Evolutionary conservation across 1,284 basidiomycete species (phyloP).

Genomic region (Papiliotrema nemorosa): DNA sequence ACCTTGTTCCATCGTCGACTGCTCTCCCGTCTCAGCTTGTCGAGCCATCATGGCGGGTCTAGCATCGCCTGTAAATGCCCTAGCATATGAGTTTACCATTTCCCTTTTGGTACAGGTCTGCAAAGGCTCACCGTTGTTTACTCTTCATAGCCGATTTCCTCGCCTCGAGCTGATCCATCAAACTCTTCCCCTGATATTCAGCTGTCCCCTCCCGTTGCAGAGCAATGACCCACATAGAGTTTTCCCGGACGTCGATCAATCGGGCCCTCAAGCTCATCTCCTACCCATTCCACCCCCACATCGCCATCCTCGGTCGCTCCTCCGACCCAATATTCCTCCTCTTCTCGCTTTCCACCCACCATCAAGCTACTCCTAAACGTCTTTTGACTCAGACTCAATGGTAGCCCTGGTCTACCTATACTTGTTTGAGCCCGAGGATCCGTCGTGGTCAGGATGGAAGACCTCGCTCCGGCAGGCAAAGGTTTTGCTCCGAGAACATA

Average conservation of each 20-base stretch:
- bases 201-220: background rate
- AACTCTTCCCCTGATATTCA: slow-evolving; percentile 30
- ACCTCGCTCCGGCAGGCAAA: slow-evolving; percentile 39
- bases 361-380: slow-evolving; percentile 40
- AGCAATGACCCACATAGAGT: slow-evolving; percentile 33
- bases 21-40: background rate
- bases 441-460: slow-evolving; percentile 23
- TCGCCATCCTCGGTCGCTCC: slow-evolving; percentile 20
- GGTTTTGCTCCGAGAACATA: slow-evolving; percentile 44
- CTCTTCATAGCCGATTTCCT: slow-evolving; percentile 38
- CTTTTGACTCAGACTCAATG: slow-evolving; percentile 33
- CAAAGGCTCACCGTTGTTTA: slow-evolving; percentile 34
- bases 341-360: slow-evolving; percentile 30
- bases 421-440: no score
- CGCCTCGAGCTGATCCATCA: slow-evolving; percentile 49
- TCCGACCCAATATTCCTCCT: slow-evolving; percentile 19
- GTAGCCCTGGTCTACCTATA: slow-evolving; percentile 24
- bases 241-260: slow-evolving; percentile 23
- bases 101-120: background rate
- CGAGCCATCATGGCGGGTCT: slow-evolving; percentile 48
- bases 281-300: slow-evolving; percentile 14
- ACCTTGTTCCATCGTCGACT: background rate
- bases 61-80: slow-evolving; percentile 42
- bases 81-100: slow-evolving; percentile 18
- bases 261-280: slow-evolving; percentile 15